Evolutionary conservation across 2,329 filamentous ascomycete genomes (phyloP), one percentile per base, ranked within the genome.

Genomic region (Alternaria alternata): DNA sequence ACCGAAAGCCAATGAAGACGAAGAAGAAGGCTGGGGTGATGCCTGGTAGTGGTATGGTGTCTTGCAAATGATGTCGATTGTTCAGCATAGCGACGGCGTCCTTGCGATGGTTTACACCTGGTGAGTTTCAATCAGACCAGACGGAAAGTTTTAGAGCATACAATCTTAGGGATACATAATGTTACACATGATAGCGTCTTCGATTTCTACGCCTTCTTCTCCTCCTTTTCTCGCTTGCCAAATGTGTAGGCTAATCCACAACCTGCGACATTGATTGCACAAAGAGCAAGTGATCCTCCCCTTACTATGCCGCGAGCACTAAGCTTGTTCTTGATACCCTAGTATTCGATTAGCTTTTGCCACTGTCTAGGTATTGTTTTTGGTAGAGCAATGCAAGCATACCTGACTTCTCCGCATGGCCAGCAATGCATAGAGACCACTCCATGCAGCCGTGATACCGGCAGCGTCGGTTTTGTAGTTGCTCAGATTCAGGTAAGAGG

Each of bases 381-480:
- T 24, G 24, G 9, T 38, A 2, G 8, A 12, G 7, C 4, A 1
- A 4, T 49, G 16, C 1, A 38, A 34, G 68, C 71, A 34, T 61
- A 80, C 78, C 68, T 83, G 80, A 61, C 83, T 86, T 67, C 89
- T 81, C 63, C 89, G 81, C 57, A 83, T 77, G 3, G 89, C 89
- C 12, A 91, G 76, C 16, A 90, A 73, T n/a, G 89, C 78, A 67
- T 91, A 91, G 41, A 90, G 71, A 0, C 86, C 87, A 32, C 86
- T 89, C 86, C 88, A 89, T 0, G 88, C 87, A 8, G 87, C 87
- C 18, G 84, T 87, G 5, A 89, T 81, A 6, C 88, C 88, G 0
- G 88, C 88, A 20, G 83, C 83, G 69, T 91, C 89, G 49, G 85
- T 85, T 72, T 87, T 86, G 79, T 85, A 89, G 60, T 84, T 83